Evolutionary conservation across 345 rosid species (phyloP), one percentile per base, ranked within the genome.

Genomic region (Raphanus sativus): DNA sequence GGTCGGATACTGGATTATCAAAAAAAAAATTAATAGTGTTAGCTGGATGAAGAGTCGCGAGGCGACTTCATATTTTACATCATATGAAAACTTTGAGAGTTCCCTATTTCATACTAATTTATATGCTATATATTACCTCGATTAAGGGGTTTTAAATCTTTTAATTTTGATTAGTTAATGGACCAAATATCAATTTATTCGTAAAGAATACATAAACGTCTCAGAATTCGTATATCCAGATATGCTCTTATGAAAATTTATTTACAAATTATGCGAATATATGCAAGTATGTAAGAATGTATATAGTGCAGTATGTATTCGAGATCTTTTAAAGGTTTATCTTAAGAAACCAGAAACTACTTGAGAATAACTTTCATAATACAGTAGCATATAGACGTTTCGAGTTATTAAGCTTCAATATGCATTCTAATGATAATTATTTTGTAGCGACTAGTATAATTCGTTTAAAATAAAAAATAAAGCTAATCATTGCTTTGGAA

Each of bases 401-500:
- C 55, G 55, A n/a, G 55, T 33, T 34, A 12, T 56, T 21, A 34
- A 70, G 74, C 52, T 34, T 55, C 28, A 29, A 68, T 28, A 38
- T 66, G 59, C 66, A 32, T 73, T 64, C 17, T 45, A 42, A 59
- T 38, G 59, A 75, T 40, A 66, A 38, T 3, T 75, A 17, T 67
- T 24, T 13, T 48, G 4, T 12, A 29, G 16, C 62, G 42, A 65
- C 30, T 59, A 17, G 33, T 36, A 16, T 4, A 66, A 34, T 33
- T 61, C 61, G 32, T 48, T 61, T 50, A 0, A 12, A 56, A 67
- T 17, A 45, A 42, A 10, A 28, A 17, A 63, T 69, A 62, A 48
- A 48, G 29, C 52, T 65, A 77, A 71, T 71, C 73, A 71, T 77
- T 77, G 60, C 71, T 42, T 64, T 64, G 11, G 65, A 70, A 63